Base-by-base conservation (phyloP, 2,329 filamentous ascomycete genomes). In the Penicillium capsulatum region DNA sequence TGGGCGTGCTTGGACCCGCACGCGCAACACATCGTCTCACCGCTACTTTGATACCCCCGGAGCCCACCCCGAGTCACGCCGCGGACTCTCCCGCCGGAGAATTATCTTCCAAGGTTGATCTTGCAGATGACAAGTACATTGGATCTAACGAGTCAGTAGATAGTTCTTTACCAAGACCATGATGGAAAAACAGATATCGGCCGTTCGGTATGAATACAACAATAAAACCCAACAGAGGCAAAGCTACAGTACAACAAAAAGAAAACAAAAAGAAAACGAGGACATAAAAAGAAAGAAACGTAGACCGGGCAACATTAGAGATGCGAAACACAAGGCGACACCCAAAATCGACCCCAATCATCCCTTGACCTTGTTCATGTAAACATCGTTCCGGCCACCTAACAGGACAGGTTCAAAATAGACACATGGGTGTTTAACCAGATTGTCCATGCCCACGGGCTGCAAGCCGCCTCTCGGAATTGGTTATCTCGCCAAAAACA, bases 401-500 rank as follows among this genome's bases (percentile, higher is more conserved):
- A 34, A 34, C 7, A 35, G 35, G 37, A 39, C 40, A 44, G 17
- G 22, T 7, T 24, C 16, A 30, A 34, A 30, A 19, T 16, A 17
- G 16, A 27, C 10, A 8, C 11, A 9, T 22, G n/a, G 7, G 7
- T n/a, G 26, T 27, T 35, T 35, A 40, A 11, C 5, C 17, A 5
- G 9, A n/a, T 28, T 22, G 5, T 22, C 9, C 19, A 5, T 9
- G 9, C 5, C 19, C 9, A 9, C 19, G 9, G 26, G 28, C 4
- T 13, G 17, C 8, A 28, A n/a, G n/a, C n/a, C n/a, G 10, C 14
- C 29, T 20, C 28, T 17, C 22, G 3, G 24, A 16, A 11, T 33
- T 20, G 7, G 57, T 37, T 6, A 58, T 55, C 30, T 55, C 45
- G 17, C 65, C 65, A 44, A 68, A 69, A 2, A 59, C 59, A 19